phyloP scores from a whole-genome alignment of 345 rosid species.

The Eucalyptus caleyi region DNA sequence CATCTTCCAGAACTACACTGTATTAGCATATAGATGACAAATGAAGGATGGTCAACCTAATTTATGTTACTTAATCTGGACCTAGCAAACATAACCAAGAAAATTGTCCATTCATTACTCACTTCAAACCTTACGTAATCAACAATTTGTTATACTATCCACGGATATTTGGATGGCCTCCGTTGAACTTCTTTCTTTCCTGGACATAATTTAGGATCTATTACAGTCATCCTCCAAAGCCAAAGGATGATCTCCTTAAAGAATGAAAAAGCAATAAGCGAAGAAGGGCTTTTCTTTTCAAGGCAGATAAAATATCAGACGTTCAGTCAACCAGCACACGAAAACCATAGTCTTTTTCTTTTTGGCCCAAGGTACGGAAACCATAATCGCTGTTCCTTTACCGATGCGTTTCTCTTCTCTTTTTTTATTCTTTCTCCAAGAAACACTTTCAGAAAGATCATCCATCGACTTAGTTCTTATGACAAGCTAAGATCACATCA shows the following conservation, averaged over 20 bases:
- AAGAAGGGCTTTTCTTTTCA: neutral
- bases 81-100: neutral
- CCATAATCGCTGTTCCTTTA: too few species aligned
- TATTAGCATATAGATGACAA: neutral
- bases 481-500: too few species aligned
- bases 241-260: conserved; percentile 13
- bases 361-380: too few species aligned
- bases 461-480: too few species aligned
- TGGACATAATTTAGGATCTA: neutral
- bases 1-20: neutral
- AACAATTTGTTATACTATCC: neutral
- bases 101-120: neutral
- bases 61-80: neutral
- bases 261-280: neutral
- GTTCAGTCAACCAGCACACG: too few species aligned
- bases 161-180: neutral
- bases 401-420: too few species aligned
- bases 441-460: too few species aligned
- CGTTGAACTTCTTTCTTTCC: neutral
- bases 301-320: too few species aligned
- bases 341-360: too few species aligned
- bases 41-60: neutral
- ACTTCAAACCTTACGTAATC: neutral
- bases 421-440: too few species aligned
- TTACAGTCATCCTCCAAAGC: neutral